A percentile compares a stretch with the other conserved stretches of the same genome.
These are phyloP conservation scores for Carex scoparia DNA, from an alignment of 176 grass and related monocot genomes.

Conservation along the genomic window DNA sequence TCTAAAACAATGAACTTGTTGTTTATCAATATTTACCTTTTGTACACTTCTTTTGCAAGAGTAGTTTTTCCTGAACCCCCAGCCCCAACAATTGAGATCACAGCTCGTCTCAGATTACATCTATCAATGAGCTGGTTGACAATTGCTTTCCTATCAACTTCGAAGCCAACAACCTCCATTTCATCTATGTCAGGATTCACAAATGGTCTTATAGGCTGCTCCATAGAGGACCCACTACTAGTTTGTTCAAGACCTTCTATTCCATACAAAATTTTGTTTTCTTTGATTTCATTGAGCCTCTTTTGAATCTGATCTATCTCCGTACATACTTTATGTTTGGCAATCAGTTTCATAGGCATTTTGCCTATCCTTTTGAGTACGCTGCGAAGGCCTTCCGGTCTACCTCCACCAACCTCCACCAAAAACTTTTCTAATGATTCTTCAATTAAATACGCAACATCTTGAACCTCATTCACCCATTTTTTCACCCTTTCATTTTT, in stretches of 20 bases:
- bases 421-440: no score
- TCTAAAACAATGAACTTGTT: neutral
- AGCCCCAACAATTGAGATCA: neutral
- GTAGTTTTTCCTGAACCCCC: no score
- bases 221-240: neutral
- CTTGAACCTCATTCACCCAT: neutral
- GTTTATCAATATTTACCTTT: neutral
- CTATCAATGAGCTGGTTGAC: neutral
- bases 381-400: neutral
- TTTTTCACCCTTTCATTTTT: neutral
- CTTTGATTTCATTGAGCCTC: neutral
- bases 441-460: neutral
- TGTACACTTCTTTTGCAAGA: no score
- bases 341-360: neutral
- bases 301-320: neutral
- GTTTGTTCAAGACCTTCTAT: neutral
- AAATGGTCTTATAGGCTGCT: neutral
- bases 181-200: neutral
- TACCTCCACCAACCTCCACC: neutral
- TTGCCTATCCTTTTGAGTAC: neutral
- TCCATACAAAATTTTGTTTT: neutral
- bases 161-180: neutral
- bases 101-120: neutral
- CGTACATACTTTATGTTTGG: neutral
- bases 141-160: neutral